These are phyloP conservation scores for Atkinsonella texensis DNA, from an alignment of 2,329 filamentous ascomycete genomes.

Conservation along the genomic window DNA sequence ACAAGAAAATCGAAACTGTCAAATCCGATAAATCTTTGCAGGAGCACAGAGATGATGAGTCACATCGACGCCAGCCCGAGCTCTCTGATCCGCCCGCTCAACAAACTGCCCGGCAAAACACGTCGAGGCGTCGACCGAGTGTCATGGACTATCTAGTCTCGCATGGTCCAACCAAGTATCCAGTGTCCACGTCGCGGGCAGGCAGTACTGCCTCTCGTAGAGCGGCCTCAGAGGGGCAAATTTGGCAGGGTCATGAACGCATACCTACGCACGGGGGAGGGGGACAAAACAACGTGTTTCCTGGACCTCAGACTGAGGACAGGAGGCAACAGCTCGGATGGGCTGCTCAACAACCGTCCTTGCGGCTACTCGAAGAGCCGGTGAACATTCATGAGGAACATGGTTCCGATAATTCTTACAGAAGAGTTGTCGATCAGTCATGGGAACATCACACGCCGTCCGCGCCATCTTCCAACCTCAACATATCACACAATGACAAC, in stretches of 20 bases:
- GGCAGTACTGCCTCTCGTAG: conserved; percentile 3
- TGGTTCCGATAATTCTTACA: neutral
- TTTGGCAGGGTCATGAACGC: conserved; percentile 1
- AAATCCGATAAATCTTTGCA: neutral
- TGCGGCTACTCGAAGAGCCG: neutral
- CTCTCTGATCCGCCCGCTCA: conserved; percentile 5
- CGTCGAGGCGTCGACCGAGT: conserved; percentile 8
- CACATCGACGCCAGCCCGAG: conserved; percentile 3
- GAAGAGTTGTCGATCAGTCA: neutral
- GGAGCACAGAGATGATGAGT: neutral
- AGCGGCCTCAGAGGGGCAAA: neutral
- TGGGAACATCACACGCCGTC: neutral
- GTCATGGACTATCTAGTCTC: conserved; percentile 11
- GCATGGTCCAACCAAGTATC: conserved; percentile 5
- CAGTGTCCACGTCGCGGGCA: conserved; percentile 2
- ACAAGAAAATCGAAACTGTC: neutral
- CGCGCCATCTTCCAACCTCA: conserved; percentile 2
- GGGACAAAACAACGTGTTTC: neutral
- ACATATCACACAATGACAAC: conserved; percentile 1
- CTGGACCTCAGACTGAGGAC: neutral
- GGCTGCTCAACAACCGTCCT: neutral
- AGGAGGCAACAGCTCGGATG: conserved; percentile 1
- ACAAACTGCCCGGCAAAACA: conserved; percentile 1
- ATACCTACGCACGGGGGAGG: neutral
- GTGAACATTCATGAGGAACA: neutral